Conservation (phyloP, 495 filamentous ascomycete genomes). For the Podospora appendiculata region DNA sequence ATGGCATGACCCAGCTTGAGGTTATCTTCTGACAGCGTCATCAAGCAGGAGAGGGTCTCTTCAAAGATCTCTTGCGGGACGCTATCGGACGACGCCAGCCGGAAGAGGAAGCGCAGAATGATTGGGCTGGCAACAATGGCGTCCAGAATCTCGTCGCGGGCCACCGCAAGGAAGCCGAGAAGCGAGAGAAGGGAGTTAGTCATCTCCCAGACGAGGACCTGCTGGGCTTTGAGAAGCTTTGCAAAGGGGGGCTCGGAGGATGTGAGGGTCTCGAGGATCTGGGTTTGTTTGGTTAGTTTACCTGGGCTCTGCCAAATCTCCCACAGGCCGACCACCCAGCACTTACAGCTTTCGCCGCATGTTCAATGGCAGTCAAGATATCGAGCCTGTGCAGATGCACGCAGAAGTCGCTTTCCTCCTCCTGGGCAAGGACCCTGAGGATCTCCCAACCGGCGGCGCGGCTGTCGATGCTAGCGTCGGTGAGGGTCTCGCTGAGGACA, state of each 20-base stretch:
- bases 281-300: neutral
- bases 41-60: constrained; percentile 43
- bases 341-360: constrained; percentile 43
- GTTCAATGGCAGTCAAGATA: constrained; percentile 45
- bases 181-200: constrained; percentile 37
- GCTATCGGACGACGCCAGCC: constrained; percentile 26
- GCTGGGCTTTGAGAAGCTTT: constrained; percentile 40
- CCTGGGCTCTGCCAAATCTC: no score
- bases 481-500: constrained; percentile 52
- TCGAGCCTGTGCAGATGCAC: constrained; percentile 53
- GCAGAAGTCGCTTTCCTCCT: constrained; percentile 54
- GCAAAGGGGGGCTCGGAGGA: constrained; percentile 27
- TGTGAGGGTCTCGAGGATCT: constrained; percentile 38
- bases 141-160: constrained; percentile 46
- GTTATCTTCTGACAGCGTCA: constrained; percentile 49
- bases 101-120: constrained; percentile 44
- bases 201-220: constrained; percentile 42
- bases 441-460: constrained; percentile 54
- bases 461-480: constrained; percentile 48
- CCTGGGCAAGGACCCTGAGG: constrained; percentile 46
- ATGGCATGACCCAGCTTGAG: constrained; percentile 34
- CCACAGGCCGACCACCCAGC: neutral
- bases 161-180: constrained; percentile 37
- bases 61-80: constrained; percentile 29
- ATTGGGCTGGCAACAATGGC: constrained; percentile 37